Evolutionary conservation across 306 rosid genomes (phyloP).

Genomic region (Lotus japonicus): DNA sequence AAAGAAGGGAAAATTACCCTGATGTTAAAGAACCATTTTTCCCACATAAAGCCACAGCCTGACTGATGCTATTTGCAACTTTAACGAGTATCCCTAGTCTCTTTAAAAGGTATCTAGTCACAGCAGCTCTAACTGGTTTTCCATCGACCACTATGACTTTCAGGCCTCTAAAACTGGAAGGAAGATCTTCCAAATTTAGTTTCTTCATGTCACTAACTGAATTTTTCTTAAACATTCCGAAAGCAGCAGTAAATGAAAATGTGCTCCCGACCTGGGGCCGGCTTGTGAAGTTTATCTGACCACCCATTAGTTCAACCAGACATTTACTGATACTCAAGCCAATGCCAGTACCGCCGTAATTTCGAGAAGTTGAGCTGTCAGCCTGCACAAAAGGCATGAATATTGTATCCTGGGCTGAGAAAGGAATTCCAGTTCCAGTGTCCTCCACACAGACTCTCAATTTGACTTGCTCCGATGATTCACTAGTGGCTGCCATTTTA

Average conservation of each 20-base stretch:
- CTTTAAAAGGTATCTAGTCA: conserved; percentile 69
- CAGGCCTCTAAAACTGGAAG: conserved; percentile 65
- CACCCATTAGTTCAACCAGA: conserved; percentile 88
- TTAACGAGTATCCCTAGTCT: conserved; percentile 73
- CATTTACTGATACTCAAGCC: conserved; percentile 95
- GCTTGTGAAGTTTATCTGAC: conserved; percentile 67
- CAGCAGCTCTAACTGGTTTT: conserved; percentile 84
- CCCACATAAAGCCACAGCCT: conserved; percentile 43
- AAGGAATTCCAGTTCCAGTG: conserved; percentile 87
- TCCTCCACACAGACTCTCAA: conserved; percentile 84
- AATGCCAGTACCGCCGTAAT: conserved; percentile 91
- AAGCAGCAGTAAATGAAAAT: conserved; percentile 66
- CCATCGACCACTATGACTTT: conserved; percentile 63
- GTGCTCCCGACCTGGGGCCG: conserved; percentile 81
- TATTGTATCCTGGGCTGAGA: conserved; percentile 65
- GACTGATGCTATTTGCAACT: conserved; percentile 44
- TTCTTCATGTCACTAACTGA: conserved; percentile 36
- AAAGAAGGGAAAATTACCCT: conserved; percentile 29
- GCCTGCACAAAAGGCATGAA: conserved; percentile 95
- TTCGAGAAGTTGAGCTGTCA: conserved; percentile 88
- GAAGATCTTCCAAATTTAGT: conserved; percentile 61
- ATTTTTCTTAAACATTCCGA: conserved; percentile 47
- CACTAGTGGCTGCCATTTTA: conserved; percentile 12
- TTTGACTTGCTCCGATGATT: conserved; percentile 46
- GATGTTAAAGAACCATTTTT: conserved; percentile 49